Conservation (phyloP, 75 land plant species). For the Pseudotsuga menziesii region DNA sequence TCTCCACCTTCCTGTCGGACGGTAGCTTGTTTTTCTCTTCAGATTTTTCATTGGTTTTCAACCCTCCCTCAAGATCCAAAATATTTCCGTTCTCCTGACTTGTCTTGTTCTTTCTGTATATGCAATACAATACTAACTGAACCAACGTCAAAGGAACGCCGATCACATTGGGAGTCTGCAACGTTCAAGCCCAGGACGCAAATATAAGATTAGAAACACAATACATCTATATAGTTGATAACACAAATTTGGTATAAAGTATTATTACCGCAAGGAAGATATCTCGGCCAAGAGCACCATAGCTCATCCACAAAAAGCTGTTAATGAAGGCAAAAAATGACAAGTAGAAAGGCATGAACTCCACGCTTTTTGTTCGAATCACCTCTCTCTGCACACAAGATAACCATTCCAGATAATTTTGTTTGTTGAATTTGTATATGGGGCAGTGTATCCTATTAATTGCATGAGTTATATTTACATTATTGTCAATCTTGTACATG, state of each 20-base stretch:
- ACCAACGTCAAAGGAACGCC: conserved; percentile 37
- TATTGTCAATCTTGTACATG: too few species aligned
- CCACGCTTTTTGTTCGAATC: conserved; percentile 44
- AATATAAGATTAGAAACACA: background rate
- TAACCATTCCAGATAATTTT: too few species aligned
- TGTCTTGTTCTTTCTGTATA: conserved; percentile 23
- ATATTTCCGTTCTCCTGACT: background rate
- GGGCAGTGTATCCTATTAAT: too few species aligned
- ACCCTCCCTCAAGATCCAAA: background rate
- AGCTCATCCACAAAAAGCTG: conserved; percentile 42
- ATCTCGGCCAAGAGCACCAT: conserved; percentile 41
- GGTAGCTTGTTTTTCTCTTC: too few species aligned
- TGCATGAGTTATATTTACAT: too few species aligned
- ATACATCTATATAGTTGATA: background rate
- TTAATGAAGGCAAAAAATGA: conserved; percentile 47
- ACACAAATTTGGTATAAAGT: background rate
- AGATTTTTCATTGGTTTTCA: background rate
- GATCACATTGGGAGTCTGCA: conserved; percentile 64
- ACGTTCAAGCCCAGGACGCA: background rate
- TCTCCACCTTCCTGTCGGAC: too few species aligned
- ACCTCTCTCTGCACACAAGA: conserved; percentile 37
- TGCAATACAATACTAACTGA: conserved; percentile 50
- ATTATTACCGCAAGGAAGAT: conserved; percentile 33
- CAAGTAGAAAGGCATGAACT: conserved; percentile 60
- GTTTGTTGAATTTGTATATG: too few species aligned